A percentile compares a stretch with the other conserved stretches of the same genome.
phyloP scores from a whole-genome alignment of 139 green algal genomes.

The Desmodesmus armatus region DNA sequence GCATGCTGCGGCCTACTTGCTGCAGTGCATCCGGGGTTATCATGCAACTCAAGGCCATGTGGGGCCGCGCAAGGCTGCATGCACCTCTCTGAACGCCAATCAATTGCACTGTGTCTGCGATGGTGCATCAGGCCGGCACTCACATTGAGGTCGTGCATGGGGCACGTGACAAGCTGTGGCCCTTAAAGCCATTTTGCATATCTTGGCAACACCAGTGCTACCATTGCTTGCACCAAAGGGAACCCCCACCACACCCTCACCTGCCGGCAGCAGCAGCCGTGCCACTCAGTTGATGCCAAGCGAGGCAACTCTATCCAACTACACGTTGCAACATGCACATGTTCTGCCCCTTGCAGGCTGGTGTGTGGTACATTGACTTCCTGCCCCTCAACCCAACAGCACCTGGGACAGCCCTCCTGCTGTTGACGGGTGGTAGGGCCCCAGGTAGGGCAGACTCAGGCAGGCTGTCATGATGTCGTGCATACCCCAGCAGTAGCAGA shows the following conservation, averaged over 20 bases:
- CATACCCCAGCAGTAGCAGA: too few relatives aligned
- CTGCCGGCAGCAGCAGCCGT: not conserved
- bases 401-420: not conserved
- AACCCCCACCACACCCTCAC: not conserved
- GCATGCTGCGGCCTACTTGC: not conserved
- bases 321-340: not conserved
- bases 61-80: too few relatives aligned
- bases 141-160: too few relatives aligned
- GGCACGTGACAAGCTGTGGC: too few relatives aligned
- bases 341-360: not conserved
- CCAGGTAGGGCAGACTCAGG: constrained; percentile 16
- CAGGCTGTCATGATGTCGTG: too few relatives aligned
- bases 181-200: too few relatives aligned
- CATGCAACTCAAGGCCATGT: not conserved
- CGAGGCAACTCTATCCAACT: too few relatives aligned
- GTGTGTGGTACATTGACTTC: constrained; percentile 44
- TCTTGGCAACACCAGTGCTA: not conserved
- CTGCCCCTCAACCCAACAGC: constrained; percentile 15
- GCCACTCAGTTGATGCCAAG: not conserved
- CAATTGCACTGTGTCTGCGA: too few relatives aligned
- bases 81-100: too few relatives aligned
- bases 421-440: not conserved
- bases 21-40: not conserved
- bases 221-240: not conserved
- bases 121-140: too few relatives aligned